Evolutionary conservation across 345 rosid species (phyloP), one percentile per base, ranked within the genome.

Genomic region (Populus alba): DNA sequence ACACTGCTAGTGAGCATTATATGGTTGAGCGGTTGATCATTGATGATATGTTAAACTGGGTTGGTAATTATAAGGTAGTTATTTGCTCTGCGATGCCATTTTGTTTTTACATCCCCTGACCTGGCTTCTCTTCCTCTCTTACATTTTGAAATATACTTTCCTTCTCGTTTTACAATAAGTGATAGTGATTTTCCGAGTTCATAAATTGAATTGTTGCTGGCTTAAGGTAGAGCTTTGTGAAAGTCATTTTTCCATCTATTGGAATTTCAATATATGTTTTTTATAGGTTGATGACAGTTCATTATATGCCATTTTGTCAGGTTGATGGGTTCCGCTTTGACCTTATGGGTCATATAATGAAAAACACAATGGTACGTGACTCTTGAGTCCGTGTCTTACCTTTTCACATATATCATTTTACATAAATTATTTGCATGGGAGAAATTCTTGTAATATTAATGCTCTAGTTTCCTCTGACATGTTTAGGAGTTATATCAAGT

Each of bases 311-410:
- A 74, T 63, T 80, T 13, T 88, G 29, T 57, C 88, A 95, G 99
- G 96, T 95, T 81, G 98, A 95, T 81, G 99, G 99, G 66, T 93
- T 95, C 80, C 94, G 96, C 57, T 93, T 95, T 85, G 99, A 95
- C 81, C 96, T 95, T 68, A 95, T 95, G 99, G 99, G 99, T 72
- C 99, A 95, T 85, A 78, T 95, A 77, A 95, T 95, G 99, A 93
- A 88, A 88, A 75, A 74, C 66, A 87, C 99, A 67, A 93, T 93
- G 98, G 99, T 95, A 86, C 65, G 85, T 75, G 65, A 37, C 77
- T 85, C 70, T 77, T 47, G n/a, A 53, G 6, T 72, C 37, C 68
- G 1, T 5, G 71, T 51, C 65, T 22, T 68, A 45, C 16, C 8
- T 31, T 78, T 73, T 70, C 20, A 74, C 72, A 73, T 37, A 6